A percentile compares a stretch with the other conserved stretches of the same genome.
These are phyloP conservation scores for Scytalidium lignicola DNA, from an alignment of 2,329 filamentous ascomycete genomes.

Conservation along the genomic window DNA sequence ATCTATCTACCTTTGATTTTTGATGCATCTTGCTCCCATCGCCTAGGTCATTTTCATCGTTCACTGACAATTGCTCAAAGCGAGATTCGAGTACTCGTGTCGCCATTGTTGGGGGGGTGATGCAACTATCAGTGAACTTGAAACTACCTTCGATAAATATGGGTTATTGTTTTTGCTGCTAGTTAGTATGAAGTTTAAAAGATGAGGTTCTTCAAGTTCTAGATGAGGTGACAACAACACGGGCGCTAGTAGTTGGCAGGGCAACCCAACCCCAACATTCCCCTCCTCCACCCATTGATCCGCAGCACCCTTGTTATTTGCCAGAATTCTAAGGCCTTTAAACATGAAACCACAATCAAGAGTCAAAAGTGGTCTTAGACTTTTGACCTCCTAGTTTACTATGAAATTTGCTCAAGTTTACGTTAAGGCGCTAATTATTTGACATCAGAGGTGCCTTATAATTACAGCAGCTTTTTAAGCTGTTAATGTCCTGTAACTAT, in stretches of 20 bases:
- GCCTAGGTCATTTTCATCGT: conserved; percentile 74
- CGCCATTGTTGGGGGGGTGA: conserved; percentile 49
- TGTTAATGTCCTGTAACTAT: too few relatives aligned
- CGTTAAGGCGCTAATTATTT: too few relatives aligned
- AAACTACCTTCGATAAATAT: neutral
- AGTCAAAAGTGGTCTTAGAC: too few relatives aligned
- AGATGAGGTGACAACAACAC: neutral
- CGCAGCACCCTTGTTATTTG: too few relatives aligned
- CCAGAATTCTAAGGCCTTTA: too few relatives aligned
- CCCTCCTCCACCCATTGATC: neutral
- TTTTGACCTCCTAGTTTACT: too few relatives aligned
- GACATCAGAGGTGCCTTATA: too few relatives aligned
- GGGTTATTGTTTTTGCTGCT: conserved; percentile 5
- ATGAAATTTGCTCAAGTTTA: too few relatives aligned
- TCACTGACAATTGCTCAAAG: conserved; percentile 84
- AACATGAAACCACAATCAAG: too few relatives aligned
- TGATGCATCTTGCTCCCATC: conserved; percentile 52
- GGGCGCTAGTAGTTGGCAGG: neutral
- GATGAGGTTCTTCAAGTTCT: neutral
- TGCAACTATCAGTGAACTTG: neutral
- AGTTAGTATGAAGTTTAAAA: conserved; percentile 16
- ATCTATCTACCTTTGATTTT: conserved; percentile 67
- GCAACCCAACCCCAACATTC: neutral
- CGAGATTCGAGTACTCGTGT: conserved; percentile 76
- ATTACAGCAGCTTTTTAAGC: too few relatives aligned